phyloP scores from a whole-genome alignment of 768 basidiomycete species.

The Cystobasidium onofrii region DNA sequence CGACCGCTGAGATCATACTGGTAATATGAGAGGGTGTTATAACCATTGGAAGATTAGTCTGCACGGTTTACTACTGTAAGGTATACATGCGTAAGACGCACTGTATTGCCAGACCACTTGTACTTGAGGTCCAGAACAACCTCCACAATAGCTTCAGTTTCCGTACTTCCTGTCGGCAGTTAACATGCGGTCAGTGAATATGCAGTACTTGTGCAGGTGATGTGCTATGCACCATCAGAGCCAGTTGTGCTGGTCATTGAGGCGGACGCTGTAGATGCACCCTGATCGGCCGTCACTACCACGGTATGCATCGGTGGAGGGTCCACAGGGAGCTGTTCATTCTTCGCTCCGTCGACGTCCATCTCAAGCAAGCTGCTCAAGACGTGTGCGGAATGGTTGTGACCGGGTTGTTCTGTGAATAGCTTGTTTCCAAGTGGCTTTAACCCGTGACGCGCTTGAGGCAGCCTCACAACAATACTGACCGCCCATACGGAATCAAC shows the following conservation, averaged over 20 bases:
- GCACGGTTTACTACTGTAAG: too few species aligned
- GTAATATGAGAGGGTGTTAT: too few species aligned
- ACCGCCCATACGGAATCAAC: too few species aligned
- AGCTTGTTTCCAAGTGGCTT: too few species aligned
- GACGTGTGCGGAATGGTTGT: too few species aligned
- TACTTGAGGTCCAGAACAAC: constrained; percentile 22
- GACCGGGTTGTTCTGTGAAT: too few species aligned
- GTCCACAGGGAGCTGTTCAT: not conserved
- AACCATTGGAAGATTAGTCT: too few species aligned
- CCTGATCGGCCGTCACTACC: not conserved
- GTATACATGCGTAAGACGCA: too few species aligned
- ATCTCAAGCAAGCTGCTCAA: not conserved
- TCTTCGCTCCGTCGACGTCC: not conserved
- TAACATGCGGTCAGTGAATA: too few species aligned
- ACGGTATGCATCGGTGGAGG: not conserved
- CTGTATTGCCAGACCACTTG: constrained; percentile 19
- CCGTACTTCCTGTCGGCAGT: not conserved
- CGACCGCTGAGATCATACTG: constrained; percentile 2
- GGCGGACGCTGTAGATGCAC: not conserved
- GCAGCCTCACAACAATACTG: too few species aligned
- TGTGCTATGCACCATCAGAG: not conserved
- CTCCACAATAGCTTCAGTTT: constrained; percentile 5
- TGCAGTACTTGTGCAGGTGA: too few species aligned
- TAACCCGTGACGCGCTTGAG: too few species aligned
- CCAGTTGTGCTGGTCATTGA: not conserved